These are phyloP conservation scores for Exophiala lecanii-corni DNA, from an alignment of 2,329 filamentous ascomycete species.

Conservation along the genomic window DNA sequence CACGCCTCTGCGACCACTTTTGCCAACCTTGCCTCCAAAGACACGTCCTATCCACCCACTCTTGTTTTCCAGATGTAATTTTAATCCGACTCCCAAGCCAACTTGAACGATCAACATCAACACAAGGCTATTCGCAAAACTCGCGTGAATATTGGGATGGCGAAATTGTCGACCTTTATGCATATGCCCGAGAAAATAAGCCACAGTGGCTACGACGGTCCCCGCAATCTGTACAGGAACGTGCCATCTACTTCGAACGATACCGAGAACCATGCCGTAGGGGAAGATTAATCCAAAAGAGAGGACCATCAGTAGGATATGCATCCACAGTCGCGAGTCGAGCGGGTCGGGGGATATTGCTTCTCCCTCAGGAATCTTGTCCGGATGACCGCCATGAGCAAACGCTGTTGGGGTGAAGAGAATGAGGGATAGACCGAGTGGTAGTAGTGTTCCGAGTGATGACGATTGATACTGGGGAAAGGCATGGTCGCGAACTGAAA, in stretches of 20 bases:
- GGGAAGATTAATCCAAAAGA: constrained; percentile 92
- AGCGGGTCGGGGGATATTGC: constrained; percentile 68
- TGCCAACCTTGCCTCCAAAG: constrained; percentile 25
- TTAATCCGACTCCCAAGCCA: constrained; percentile 77
- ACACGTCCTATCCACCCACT: constrained; percentile 72
- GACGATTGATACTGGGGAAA: too few relatives aligned
- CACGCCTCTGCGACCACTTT: constrained; percentile 55
- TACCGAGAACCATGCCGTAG: constrained; percentile 89
- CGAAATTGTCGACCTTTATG: constrained; percentile 87
- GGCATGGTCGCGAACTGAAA: too few relatives aligned
- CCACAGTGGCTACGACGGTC: constrained; percentile 69
- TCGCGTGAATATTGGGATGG: constrained; percentile 67
- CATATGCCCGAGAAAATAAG: constrained; percentile 85
- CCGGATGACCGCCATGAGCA: constrained; percentile 52
- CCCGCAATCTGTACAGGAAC: constrained; percentile 79
- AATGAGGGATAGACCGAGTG: not conserved
- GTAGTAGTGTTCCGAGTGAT: not conserved
- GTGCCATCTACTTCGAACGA: constrained; percentile 88
- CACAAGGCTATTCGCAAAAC: constrained; percentile 77
- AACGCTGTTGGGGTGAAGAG: constrained; percentile 17
- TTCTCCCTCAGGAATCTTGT: constrained; percentile 63
- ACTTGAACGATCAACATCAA: constrained; percentile 73
- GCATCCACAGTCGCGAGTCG: constrained; percentile 84
- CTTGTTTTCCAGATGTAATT: constrained; percentile 72
- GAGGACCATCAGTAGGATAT: constrained; percentile 82